Conservation (phyloP, 1,284 basidiomycete species). For the Neolentinus lepideus region DNA sequence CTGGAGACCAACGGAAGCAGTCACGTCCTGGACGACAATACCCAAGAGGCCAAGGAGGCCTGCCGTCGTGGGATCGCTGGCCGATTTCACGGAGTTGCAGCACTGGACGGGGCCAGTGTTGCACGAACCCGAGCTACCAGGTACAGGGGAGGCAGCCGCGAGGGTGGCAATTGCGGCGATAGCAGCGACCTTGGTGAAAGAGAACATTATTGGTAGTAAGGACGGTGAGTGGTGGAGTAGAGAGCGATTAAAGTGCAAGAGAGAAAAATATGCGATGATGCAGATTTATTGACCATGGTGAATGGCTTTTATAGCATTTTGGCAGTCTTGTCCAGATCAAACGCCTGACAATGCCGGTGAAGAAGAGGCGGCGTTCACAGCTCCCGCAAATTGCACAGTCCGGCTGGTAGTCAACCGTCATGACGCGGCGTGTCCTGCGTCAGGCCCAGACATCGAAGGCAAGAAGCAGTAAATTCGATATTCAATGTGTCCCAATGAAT, state of each 20-base stretch:
- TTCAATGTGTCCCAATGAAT: background rate
- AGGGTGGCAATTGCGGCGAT: background rate
- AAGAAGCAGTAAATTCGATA: background rate
- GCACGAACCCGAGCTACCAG: background rate
- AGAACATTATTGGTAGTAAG: background rate
- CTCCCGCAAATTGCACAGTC: background rate
- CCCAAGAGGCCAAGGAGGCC: constrained; percentile 10
- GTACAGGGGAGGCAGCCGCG: background rate
- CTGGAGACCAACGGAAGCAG: constrained; percentile 16
- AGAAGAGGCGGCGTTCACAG: background rate
- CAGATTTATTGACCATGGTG: background rate
- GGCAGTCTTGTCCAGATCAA: background rate
- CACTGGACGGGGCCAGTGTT: constrained; percentile 2
- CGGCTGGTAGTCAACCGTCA: background rate
- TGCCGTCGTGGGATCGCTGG: constrained; percentile 4
- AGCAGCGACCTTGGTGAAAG: background rate
- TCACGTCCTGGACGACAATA: constrained; percentile 9
- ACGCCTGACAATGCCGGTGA: background rate
- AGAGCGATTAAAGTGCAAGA: background rate
- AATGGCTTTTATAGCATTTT: background rate
- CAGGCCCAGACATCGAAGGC: background rate
- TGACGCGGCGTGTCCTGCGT: background rate
- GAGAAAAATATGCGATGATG: background rate
- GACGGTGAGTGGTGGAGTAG: background rate
- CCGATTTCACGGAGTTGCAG: background rate